Base-by-base conservation (phyloP, 441 rosid genomes). In the Populus trichocarpa region DNA sequence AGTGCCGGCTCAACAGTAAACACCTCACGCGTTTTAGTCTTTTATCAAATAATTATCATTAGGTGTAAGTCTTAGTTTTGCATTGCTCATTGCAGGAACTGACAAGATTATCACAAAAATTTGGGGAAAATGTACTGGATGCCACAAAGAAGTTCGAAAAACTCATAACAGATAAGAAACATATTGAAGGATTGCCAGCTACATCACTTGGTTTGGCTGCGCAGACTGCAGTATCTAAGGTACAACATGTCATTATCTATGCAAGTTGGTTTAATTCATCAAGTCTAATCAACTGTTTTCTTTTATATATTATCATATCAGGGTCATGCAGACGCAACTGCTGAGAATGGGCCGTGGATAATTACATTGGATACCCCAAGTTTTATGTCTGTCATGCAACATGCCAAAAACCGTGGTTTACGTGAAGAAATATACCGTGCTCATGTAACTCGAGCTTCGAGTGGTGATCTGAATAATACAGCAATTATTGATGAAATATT, bases 81-180 rank as follows among this genome's bases (percentile, higher is more conserved):
- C 14, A 3, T 33, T 33, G 72, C 18, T 35, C 46, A 33, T 30
- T 78, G 13, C 87, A 95, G 99, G 98, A 95, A 85, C 84, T 95
- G 73, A 90, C 91, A 78, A 90, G 87, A 74, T 86, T 92, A 59
- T 87, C 96, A 67, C 93, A 89, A 73, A 95, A 92, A 80, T 95
- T 95, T 73, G 87, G 74, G 67, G 98, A 92, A 84, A 95, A 95
- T 72, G 97, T 92, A 75, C 83, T 95, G 88, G 99, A 95, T 81
- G 92, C 98, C 76, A 95, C 98, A 80, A 95, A 93, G 84, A 90
- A 88, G 70, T 95, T 90, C 86, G 96, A 90, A 87, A 95, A 91
- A 83, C 78, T 92, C 72, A 87, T 95, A 57, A 88, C 88, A 1
- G 91, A 91, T 83, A 89, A 93, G 86, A 91, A 88, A 75, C 98